Evolutionary conservation across 2,329 filamentous ascomycete genomes (phyloP).

Genomic region (Xylariomycetidae sp.): DNA sequence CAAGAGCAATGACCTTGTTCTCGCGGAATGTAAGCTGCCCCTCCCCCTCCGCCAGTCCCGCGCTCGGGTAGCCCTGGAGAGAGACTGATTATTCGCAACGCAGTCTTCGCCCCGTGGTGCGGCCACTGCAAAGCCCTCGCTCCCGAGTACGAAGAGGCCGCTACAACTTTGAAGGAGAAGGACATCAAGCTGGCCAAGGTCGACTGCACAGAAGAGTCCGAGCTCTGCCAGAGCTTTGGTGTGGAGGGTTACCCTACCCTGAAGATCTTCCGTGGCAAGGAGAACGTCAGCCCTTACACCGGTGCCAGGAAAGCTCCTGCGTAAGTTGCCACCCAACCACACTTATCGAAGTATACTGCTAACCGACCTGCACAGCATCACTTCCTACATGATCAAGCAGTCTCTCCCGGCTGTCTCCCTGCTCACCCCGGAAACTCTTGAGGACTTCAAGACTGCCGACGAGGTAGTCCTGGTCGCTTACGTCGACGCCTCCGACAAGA

Average conservation of each 20-base stretch:
- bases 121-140: constrained; percentile 98
- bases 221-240: constrained; percentile 82
- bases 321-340: constrained; percentile 36
- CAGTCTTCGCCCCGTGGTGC: constrained; percentile 94
- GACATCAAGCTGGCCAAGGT: constrained; percentile 79
- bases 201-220: constrained; percentile 91
- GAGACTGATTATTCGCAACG: constrained; percentile 29
- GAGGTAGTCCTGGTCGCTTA: constrained; percentile 94
- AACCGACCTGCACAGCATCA: constrained; percentile 42
- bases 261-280: constrained; percentile 93
- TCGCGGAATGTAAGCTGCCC: constrained; percentile 78
- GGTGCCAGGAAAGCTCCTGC: constrained; percentile 83
- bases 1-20: constrained; percentile 77
- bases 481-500: constrained; percentile 73
- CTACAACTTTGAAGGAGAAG: constrained; percentile 81
- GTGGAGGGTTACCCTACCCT: constrained; percentile 98
- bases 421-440: constrained; percentile 73
- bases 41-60: not conserved
- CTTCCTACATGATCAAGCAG: constrained; percentile 97
- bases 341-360: constrained; percentile 6
- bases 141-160: constrained; percentile 83
- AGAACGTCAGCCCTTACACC: constrained; percentile 75
- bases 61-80: not conserved
- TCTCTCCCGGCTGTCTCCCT: constrained; percentile 84
- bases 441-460: constrained; percentile 96